Evolutionary conservation across 1,284 basidiomycete species (phyloP).

Genomic region (Heliocybe sulcata): DNA sequence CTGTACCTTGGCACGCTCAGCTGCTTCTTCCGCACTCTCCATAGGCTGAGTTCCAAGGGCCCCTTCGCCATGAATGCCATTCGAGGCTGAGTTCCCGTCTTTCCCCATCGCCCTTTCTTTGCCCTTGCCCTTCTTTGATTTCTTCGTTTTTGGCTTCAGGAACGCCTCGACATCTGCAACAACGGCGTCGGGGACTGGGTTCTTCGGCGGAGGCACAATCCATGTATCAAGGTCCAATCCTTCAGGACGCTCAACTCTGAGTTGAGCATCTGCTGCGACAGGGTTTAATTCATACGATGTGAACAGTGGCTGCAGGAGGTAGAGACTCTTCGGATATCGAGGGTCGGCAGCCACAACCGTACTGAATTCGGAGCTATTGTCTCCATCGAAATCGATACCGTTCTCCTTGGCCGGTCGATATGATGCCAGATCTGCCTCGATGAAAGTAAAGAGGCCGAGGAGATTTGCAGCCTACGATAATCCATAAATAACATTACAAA

Average conservation of each 20-base stretch:
- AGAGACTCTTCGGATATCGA: conserved; percentile 81
- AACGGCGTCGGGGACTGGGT: conserved; percentile 19
- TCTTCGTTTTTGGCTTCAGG: conserved; percentile 17
- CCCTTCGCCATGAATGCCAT: conserved; percentile 24
- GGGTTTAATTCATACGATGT: conserved; percentile 80
- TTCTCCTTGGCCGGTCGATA: conserved; percentile 35
- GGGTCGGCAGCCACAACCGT: conserved; percentile 34
- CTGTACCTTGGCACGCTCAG: conserved; percentile 53
- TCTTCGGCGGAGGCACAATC: conserved; percentile 65
- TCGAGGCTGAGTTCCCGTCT: conserved; percentile 31
- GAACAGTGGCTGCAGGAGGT: conserved; percentile 81
- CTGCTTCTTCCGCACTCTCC: conserved; percentile 52
- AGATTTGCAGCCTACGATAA: conserved; percentile 66
- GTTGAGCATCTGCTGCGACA: conserved; percentile 77
- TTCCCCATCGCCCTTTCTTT: conserved; percentile 33
- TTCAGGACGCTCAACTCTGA: conserved; percentile 73
- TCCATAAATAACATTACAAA: neutral
- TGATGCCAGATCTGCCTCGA: conserved; percentile 69
- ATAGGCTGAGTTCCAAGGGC: conserved; percentile 26
- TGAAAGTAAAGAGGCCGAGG: conserved; percentile 73
- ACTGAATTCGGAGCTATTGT: conserved; percentile 26
- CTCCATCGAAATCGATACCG: conserved; percentile 23
- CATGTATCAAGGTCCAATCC: conserved; percentile 82
- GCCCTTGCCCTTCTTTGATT: conserved; percentile 34
- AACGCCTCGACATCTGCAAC: conserved; percentile 23